Evolutionary conservation across 2,329 filamentous ascomycete species (phyloP).

Genomic region (Thelonectria discophora): DNA sequence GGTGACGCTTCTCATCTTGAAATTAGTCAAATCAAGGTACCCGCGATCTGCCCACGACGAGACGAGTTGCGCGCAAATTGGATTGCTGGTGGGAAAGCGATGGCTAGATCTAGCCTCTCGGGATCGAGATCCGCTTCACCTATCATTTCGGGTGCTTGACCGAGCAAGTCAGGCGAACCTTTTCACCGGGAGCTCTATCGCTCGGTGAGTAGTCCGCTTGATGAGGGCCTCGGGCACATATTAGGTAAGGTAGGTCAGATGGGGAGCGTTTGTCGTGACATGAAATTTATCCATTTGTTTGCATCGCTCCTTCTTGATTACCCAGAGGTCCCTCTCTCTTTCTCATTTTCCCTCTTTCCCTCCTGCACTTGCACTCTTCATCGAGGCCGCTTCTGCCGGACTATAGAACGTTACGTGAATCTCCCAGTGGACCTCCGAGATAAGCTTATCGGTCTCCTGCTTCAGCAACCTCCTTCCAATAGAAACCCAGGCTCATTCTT

Average conservation of each 20-base stretch:
- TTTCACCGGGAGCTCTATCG: not conserved
- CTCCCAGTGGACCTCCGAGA: not conserved
- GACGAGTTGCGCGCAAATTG: too few species aligned
- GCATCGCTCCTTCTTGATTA: slow-evolving; percentile 3
- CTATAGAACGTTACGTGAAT: not conserved
- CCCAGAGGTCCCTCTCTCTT: not conserved
- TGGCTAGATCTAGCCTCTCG: too few species aligned
- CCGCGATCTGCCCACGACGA: too few species aligned
- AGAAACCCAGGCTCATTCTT: not conserved
- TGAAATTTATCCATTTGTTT: slow-evolving; percentile 11
- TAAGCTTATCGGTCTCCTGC: slow-evolving; percentile 4
- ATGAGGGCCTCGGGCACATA: not conserved
- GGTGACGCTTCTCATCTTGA: slow-evolving; percentile 46
- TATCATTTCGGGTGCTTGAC: too few species aligned
- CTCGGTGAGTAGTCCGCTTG: slow-evolving; percentile 2
- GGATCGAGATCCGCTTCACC: too few species aligned
- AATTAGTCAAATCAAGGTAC: slow-evolving; percentile 14
- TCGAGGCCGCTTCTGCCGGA: not conserved
- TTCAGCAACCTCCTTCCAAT: not conserved
- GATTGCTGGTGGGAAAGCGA: too few species aligned
- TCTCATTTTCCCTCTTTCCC: not conserved
- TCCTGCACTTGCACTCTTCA: too few species aligned
- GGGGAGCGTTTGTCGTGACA: slow-evolving; percentile 34
- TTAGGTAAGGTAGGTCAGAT: too few species aligned
- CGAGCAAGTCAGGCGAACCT: too few species aligned